Percentiles rank a stretch among this genome's conserved stretches.
Conservation (phyloP, 257 asterid genomes). For the Haberlea rhodopensis region DNA sequence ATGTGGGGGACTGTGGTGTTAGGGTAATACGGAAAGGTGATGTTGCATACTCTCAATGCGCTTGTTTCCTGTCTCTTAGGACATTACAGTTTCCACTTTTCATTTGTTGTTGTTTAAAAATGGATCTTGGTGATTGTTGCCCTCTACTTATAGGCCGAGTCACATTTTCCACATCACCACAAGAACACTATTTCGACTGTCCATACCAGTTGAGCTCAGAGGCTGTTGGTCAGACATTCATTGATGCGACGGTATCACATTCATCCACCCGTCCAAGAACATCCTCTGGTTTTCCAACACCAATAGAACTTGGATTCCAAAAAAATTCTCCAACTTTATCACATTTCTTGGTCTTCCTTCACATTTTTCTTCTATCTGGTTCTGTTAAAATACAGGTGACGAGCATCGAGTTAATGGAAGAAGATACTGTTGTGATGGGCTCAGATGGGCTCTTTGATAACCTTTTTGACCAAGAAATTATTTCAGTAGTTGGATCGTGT, state of each 20-base stretch:
- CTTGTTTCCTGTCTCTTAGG: not conserved
- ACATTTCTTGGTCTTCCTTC: too few relatives aligned
- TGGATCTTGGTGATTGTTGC: slow-evolving; percentile 4
- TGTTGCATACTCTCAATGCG: not conserved
- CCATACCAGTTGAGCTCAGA: slow-evolving; percentile 94
- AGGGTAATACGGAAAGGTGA: slow-evolving; percentile 68
- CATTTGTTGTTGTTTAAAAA: slow-evolving; percentile 2
- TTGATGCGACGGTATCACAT: slow-evolving; percentile 72
- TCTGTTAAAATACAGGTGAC: slow-evolving; percentile 54
- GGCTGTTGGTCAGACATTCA: slow-evolving; percentile 73
- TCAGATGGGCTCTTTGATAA: slow-evolving; percentile 89
- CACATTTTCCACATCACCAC: slow-evolving; percentile 69
- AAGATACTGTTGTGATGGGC: slow-evolving; percentile 69
- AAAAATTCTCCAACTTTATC: too few relatives aligned
- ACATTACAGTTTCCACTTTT: slow-evolving; percentile 1
- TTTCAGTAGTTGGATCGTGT: slow-evolving; percentile 39
- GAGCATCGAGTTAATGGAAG: slow-evolving; percentile 63
- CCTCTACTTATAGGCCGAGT: slow-evolving; percentile 49
- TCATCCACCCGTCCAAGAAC: slow-evolving; percentile 5
- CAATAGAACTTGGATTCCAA: not conserved
- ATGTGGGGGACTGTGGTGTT: slow-evolving; percentile 86
- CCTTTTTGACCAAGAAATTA: slow-evolving; percentile 57
- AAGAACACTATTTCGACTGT: slow-evolving; percentile 89
- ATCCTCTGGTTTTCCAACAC: too few relatives aligned
- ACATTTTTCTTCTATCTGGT: too few relatives aligned